Base-by-base conservation (phyloP, 1,284 basidiomycete genomes). In the Ganoderma sp. region DNA sequence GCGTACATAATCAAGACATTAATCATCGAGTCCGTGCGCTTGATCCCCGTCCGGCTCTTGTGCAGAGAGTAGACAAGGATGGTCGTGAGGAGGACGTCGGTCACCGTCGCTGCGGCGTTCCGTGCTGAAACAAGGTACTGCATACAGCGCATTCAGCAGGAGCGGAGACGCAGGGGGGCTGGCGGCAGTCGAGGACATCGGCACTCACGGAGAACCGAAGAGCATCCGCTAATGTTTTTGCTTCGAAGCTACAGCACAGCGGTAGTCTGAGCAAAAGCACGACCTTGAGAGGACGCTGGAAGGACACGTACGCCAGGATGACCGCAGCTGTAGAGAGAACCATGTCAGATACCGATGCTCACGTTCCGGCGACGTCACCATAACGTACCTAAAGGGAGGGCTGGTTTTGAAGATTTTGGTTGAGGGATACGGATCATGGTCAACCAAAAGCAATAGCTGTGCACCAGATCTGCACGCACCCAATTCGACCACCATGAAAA, bases 11-110 rank as follows among this genome's bases (percentile, higher is more conserved):
- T 66, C 48, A 70, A 28, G 37, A 61, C 25, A 50, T 68, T 61
- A 37, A 70, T 63, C 50, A 64, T 66, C 12, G 64, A 66, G 61
- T 70, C 69, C 1, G 64, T 70, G 8, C 69, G 67, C 28, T 56
- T 56, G 17, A 56, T 56, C 25, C 52, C 52, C 28, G 52, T 56
- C 28, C 52, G 52, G 7, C 52, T 56, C 28, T 56, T 56, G 52
- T 56, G 52, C 4, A 56, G 52, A 6, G 17, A 32, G 52, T 28
- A 28, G 15, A 56, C 28, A 4, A 56, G 52, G 15, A 56, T 56
- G 15, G 15, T 34, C 15, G 52, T 56, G 15, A 56, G 52, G 14
- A 56, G 48, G 4, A 52, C 48, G 10, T 52, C 48, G 22, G 48
- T 52, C 22, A 52, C 48, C 12, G 48, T 52, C 12, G 48, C 48